Evolutionary conservation across 2,329 filamentous ascomycete genomes (phyloP), one percentile per base, ranked within the genome.

Genomic region (Botrytis aclada): DNA sequence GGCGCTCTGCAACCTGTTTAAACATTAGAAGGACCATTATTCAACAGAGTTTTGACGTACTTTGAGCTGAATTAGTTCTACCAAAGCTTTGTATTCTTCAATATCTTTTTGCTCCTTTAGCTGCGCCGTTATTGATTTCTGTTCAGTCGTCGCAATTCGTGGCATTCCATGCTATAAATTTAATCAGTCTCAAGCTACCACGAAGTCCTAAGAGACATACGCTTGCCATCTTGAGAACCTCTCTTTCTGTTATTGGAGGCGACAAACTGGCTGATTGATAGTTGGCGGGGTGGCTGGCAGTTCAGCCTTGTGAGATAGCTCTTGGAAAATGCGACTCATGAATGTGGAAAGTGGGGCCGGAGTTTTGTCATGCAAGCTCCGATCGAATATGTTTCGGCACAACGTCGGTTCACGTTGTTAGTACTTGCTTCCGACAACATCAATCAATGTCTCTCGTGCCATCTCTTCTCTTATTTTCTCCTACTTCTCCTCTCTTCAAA

Each of bases 71-170:
- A 97, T 88, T 71, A 89, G 83, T 70, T 87, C 84, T 76, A 95
- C 93, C 61, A 97, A 85, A 18, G 87, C 83, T 77, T 89, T 90
- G 83, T 97, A 97, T 76, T 90, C 88, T 73, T 86, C 84, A 79
- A 98, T 97, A 82, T 92, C 92, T 77, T 89, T 88, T 72, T 89
- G 86, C 82, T 97, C 93, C 81, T 90, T 88, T 77, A 89, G 86
- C 73, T 88, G 88, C 80, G 92, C 89, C 80, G 93, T 89, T 78
- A 92, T 90, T 77, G 92, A 92, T 77, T 88, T 87, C 79, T 86
- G 85, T 74, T 84, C 83, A 71, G 83, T 84, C 78, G 86, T 85
- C 75, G 87, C 86, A 74, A 88, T 86, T 80, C 94, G 92, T 79
- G 93, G 88, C 82, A 97, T 88, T 81, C 93, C 94, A 87, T 98